phyloP scores from a whole-genome alignment of 345 rosid genomes.

The Eucalyptus urophylla region DNA sequence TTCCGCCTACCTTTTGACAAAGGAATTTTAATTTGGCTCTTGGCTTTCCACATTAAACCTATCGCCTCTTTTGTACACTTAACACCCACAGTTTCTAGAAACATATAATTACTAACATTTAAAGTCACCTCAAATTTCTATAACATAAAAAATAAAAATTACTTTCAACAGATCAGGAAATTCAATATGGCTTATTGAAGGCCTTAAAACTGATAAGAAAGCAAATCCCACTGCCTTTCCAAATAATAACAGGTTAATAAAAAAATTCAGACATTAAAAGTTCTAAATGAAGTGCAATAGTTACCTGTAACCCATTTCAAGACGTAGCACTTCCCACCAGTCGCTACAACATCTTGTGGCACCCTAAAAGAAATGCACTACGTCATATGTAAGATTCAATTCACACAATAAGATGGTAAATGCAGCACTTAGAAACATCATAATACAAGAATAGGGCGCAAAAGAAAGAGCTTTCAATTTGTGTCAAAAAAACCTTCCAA shows the following conservation, averaged over 20 bases:
- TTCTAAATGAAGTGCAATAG: not conserved
- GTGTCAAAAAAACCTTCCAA: not conserved
- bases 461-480: not conserved
- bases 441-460: not conserved
- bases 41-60: not conserved
- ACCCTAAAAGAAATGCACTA: slow-evolving; percentile 33
- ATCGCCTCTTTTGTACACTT: not conserved
- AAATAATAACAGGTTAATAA: not conserved
- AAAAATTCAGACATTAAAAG: not conserved
- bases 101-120: not conserved
- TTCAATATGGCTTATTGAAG: not conserved
- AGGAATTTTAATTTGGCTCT: not conserved
- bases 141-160: not conserved
- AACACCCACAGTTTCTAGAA: not conserved
- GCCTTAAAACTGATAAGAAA: not conserved
- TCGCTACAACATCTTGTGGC: slow-evolving; percentile 89
- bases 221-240: not conserved
- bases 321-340: slow-evolving; percentile 82
- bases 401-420: not conserved
- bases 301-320: slow-evolving; percentile 84
- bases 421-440: not conserved
- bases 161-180: not conserved
- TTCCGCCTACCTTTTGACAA: not conserved
- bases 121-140: not conserved
- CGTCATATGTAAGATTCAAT: not conserved